phyloP scores from a whole-genome alignment of 2,329 filamentous ascomycete species.

The Dactylellina drechsleri region DNA sequence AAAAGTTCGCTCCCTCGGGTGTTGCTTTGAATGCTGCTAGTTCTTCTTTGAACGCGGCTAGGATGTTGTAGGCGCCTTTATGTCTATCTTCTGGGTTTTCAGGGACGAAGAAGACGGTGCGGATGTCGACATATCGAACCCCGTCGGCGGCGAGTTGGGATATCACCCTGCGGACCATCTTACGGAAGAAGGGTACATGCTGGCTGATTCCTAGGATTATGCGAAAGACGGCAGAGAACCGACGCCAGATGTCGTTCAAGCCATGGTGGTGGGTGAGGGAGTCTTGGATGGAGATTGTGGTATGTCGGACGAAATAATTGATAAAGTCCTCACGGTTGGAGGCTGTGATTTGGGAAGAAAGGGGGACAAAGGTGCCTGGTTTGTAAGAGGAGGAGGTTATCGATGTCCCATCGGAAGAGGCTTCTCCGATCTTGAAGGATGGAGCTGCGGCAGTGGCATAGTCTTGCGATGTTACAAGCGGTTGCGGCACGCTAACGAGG shows the following conservation, averaged over 20 bases:
- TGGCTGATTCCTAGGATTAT: slow-evolving; percentile 70
- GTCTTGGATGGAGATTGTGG: slow-evolving; percentile 67
- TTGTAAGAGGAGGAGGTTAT: slow-evolving; percentile 55
- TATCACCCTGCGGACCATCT: slow-evolving; percentile 75
- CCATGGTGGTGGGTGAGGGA: slow-evolving; percentile 83
- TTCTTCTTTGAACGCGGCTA: slow-evolving; percentile 79
- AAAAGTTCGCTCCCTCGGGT: slow-evolving; percentile 77
- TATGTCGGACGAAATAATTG: slow-evolving; percentile 48
- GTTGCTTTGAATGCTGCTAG: slow-evolving; percentile 78
- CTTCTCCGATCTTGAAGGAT: slow-evolving; percentile 62
- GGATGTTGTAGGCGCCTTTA: slow-evolving; percentile 68
- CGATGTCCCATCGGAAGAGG: slow-evolving; percentile 9
- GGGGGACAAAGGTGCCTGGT: slow-evolving; percentile 69
- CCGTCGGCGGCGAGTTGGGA: slow-evolving; percentile 79
- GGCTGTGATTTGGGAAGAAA: slow-evolving; percentile 59
- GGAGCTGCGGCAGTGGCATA: slow-evolving; percentile 65
- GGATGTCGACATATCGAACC: slow-evolving; percentile 83
- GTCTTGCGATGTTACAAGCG: slow-evolving; percentile 61
- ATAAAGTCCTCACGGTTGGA: slow-evolving; percentile 52
- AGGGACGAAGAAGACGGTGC: slow-evolving; percentile 72
- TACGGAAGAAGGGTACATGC: slow-evolving; percentile 70
- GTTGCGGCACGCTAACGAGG: slow-evolving; percentile 62
- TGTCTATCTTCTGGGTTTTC: slow-evolving; percentile 53
- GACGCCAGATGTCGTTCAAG: slow-evolving; percentile 82
- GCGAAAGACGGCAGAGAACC: slow-evolving; percentile 79